These are phyloP conservation scores for Sindora glabra DNA, from an alignment of 306 rosid genomes.

Conservation along the genomic window DNA sequence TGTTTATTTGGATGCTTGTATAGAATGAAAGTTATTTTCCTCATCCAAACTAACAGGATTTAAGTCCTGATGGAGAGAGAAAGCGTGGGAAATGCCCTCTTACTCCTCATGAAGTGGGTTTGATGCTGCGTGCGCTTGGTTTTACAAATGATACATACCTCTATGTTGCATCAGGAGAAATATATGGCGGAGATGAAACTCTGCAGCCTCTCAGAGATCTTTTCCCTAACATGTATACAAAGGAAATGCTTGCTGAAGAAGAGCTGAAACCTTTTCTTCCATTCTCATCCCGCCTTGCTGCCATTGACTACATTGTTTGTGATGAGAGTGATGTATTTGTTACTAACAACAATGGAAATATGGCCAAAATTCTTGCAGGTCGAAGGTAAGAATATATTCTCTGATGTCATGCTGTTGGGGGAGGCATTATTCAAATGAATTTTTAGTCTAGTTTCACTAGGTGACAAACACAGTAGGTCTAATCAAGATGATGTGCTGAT, in stretches of 20 bases:
- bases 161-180: constrained; percentile 96
- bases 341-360: constrained; percentile 91
- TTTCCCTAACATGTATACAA: constrained; percentile 88
- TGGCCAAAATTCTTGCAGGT: constrained; percentile 98
- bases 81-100: constrained; percentile 99
- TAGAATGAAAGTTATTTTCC: not conserved
- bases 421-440: not conserved
- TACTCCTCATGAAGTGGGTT: constrained; percentile 90
- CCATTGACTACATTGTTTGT: constrained; percentile 88
- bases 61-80: constrained; percentile 78
- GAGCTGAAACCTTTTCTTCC: constrained; percentile 80
- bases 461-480: no score
- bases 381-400: constrained; percentile 53
- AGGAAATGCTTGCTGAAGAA: constrained; percentile 82
- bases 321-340: constrained; percentile 96
- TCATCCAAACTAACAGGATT: constrained; percentile 45
- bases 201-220: constrained; percentile 81
- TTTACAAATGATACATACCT: constrained; percentile 79
- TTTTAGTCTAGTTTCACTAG: no score
- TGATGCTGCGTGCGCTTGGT: constrained; percentile 94
- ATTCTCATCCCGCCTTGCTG: constrained; percentile 94
- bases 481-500: no score
- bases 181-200: constrained; percentile 97
- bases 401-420: not conserved
- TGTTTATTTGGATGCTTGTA: not conserved